These are phyloP conservation scores for Linnemannia exigua DNA, from an alignment of 192 early-diverging fungal species.

Conservation along the genomic window DNA sequence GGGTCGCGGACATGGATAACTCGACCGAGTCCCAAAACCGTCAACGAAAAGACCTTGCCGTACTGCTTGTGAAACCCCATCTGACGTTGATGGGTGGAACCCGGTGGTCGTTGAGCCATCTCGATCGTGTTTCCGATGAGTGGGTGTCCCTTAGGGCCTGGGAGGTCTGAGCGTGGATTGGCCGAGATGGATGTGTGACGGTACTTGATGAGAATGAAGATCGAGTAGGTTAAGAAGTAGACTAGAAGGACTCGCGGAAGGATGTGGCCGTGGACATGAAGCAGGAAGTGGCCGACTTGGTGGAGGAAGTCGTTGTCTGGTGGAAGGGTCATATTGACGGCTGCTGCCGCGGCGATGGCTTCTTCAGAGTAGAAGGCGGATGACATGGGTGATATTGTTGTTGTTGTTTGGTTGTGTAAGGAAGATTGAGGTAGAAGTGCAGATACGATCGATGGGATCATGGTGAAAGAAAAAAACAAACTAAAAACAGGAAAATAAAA, in stretches of 20 bases:
- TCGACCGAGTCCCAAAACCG: slow-evolving; percentile 24
- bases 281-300: background rate
- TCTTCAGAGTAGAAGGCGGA: background rate
- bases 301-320: background rate
- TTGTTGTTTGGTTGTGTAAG: background rate
- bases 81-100: slow-evolving; percentile 16
- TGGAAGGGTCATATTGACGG: background rate
- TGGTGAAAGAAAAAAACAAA: background rate
- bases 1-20: slow-evolving; percentile 26
- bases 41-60: slow-evolving; percentile 25
- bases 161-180: background rate
- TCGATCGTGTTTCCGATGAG: slow-evolving; percentile 14
- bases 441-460: background rate
- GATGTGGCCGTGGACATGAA: background rate
- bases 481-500: background rate
- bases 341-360: background rate
- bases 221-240: background rate
- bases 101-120: background rate
- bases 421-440: background rate
- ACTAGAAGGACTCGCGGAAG: background rate
- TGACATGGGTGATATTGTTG: background rate
- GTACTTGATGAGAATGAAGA: background rate
- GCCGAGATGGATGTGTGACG: background rate
- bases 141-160: slow-evolving; percentile 6
- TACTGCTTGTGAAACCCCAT: slow-evolving; percentile 12